Percentiles rank a stretch among this genome's conserved stretches.
phyloP scores from a whole-genome alignment of 1,284 basidiomycete species.

The Cryptococcus sp. region DNA sequence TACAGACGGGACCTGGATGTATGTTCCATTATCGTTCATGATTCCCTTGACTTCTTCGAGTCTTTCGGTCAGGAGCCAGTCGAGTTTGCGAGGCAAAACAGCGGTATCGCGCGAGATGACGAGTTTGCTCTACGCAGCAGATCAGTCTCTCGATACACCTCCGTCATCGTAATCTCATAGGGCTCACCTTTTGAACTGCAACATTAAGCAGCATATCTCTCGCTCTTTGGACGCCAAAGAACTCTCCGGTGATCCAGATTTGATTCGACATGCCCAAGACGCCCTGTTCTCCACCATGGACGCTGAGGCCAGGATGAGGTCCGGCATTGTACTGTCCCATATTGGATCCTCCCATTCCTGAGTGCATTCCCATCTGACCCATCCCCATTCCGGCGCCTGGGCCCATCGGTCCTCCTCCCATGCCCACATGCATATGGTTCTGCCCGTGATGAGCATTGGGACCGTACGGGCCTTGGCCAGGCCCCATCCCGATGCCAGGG shows the following conservation, averaged over 20 bases:
- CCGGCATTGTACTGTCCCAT: conserved; percentile 41
- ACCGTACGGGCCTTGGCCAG: conserved; percentile 13
- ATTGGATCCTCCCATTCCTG: conserved; percentile 16
- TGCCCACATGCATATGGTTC: conserved; percentile 43
- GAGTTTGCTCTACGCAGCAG: conserved; percentile 69
- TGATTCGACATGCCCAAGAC: conserved; percentile 60
- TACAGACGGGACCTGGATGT: conserved; percentile 88
- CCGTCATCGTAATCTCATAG: not conserved
- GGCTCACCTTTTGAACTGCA: conserved; percentile 73
- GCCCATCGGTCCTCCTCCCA: conserved; percentile 41
- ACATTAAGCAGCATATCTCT: conserved; percentile 92
- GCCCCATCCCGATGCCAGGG: conserved; percentile 11
- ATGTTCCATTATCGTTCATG: conserved; percentile 96
- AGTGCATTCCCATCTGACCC: conserved; percentile 40
- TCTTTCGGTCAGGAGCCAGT: conserved; percentile 95
- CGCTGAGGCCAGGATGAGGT: conserved; percentile 43
- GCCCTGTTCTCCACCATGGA: conserved; percentile 58
- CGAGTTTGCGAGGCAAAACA: conserved; percentile 91
- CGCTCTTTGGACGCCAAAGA: conserved; percentile 92
- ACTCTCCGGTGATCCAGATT: conserved; percentile 97
- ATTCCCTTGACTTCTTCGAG: conserved; percentile 85
- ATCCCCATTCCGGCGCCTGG: conserved; percentile 4
- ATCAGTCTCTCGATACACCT: not conserved
- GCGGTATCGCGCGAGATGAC: conserved; percentile 91
- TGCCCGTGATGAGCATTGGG: conserved; percentile 23